A percentile compares a stretch with the other conserved stretches of the same genome.
Evolutionary conservation across 805 yeast genomes (phyloP).

Genomic region (Candida loeiensis): DNA sequence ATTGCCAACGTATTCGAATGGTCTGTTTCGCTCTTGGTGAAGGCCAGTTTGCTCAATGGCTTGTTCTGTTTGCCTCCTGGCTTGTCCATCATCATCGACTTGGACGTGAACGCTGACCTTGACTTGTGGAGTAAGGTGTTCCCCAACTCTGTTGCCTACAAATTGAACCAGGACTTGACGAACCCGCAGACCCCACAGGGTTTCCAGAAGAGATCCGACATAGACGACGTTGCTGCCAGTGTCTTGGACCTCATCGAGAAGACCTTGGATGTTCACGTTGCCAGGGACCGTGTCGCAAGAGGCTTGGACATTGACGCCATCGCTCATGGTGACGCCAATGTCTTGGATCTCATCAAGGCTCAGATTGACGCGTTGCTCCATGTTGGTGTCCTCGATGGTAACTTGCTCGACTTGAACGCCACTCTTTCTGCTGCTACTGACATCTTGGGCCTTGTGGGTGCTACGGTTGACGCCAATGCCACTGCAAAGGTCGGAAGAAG

Average conservation of each 20-base stretch:
- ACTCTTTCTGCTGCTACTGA: constrained; percentile 1
- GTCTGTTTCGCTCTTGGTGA: constrained; percentile 16
- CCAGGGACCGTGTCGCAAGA: no score
- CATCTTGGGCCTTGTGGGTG: constrained; percentile 5
- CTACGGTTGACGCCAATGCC: constrained; percentile 2
- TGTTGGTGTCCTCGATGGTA: constrained; percentile 1
- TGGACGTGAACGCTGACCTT: constrained; percentile 8
- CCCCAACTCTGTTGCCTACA: constrained; percentile 10
- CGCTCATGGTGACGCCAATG: constrained; percentile 3
- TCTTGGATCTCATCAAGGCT: constrained; percentile 1
- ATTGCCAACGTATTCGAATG: constrained; percentile 16
- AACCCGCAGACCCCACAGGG: constrained; percentile 5
- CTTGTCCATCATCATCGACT: constrained; percentile 16
- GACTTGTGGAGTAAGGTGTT: constrained; percentile 10
- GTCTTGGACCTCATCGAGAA: constrained; percentile 1
- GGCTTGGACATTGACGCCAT: neutral
- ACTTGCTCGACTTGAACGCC: constrained; percentile 6
- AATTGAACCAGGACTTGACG: constrained; percentile 9
- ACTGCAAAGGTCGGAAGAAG: neutral
- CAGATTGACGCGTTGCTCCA: neutral
- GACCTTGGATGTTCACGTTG: no score
- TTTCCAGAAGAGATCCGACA: constrained; percentile 4
- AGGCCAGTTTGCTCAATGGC: constrained; percentile 12
- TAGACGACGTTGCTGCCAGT: constrained; percentile 1
- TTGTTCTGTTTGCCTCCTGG: constrained; percentile 16